Percentiles rank a stretch among this genome's conserved stretches.
phyloP scores from a whole-genome alignment of 495 filamentous ascomycete genomes.

The Penicillium crystallinum region DNA sequence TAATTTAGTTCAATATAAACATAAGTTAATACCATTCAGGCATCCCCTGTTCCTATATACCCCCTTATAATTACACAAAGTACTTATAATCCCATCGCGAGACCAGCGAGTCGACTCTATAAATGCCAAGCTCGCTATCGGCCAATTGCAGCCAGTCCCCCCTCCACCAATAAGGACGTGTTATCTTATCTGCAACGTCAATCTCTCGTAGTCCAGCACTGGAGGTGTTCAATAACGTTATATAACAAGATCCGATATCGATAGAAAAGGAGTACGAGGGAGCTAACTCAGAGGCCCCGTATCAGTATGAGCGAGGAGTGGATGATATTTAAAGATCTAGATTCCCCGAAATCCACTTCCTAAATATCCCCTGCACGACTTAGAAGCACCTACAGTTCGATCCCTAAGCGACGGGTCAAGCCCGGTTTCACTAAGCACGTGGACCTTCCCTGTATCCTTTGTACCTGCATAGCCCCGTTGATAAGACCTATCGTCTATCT shows the following conservation, averaged over 20 bases:
- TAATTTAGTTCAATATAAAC: no score
- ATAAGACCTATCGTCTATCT: neutral
- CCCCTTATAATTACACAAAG: no score
- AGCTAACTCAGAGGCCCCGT: neutral
- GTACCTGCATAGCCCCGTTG: conserved; percentile 1
- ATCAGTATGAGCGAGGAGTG: neutral
- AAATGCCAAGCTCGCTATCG: conserved; percentile 25
- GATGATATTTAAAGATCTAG: neutral
- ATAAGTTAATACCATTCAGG: no score
- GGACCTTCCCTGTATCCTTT: neutral
- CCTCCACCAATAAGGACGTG: conserved; percentile 15
- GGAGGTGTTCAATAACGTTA: conserved; percentile 2
- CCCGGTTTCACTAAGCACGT: neutral
- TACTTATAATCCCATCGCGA: no score
- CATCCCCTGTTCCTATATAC: no score
- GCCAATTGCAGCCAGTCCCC: conserved; percentile 16
- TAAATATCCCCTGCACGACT: neutral
- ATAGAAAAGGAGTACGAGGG: neutral
- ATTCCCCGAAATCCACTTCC: conserved; percentile 4
- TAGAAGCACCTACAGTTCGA: no score
- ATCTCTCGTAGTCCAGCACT: no score
- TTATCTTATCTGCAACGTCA: conserved; percentile 28
- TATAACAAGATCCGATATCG: neutral
- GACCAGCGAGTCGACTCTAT: neutral
- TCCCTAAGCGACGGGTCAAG: neutral